Evolutionary conservation across 1,139 yeast genomes (phyloP), one percentile per base, ranked within the genome.

Genomic region (Debaryomycetaceae sp.): DNA sequence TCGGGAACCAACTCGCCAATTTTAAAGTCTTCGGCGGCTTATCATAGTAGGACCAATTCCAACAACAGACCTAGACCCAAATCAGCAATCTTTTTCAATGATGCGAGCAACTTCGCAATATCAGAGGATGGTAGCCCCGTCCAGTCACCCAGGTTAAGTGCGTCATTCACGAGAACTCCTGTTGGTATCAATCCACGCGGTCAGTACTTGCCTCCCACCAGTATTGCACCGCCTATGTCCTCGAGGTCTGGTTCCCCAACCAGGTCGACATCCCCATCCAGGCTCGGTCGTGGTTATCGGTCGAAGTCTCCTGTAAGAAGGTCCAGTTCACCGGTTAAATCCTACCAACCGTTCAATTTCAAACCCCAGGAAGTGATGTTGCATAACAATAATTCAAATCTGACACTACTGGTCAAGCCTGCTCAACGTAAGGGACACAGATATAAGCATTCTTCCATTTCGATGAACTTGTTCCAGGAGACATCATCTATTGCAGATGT

Each of bases 391-490:
- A 56, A 60, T n/a, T 61, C 68, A 7, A 55, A 56, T 34, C 56
- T 53, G 34, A 60, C 68, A 5, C 55, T 71, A 27, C 61, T 57
- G 53, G 63, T 66, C 13, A 77, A 75, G 50, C 79, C 91, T 0
- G 82, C 87, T 0, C 95, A 88, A 57, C 81, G 98, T 69, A 84
- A 91, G 52, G 98, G 99, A 8, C 99, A 93, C 66, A 80, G 91
- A 55, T 93, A 93, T 60, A 93, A 93, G 62, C 98, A 93, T 57
- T 89, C 97, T 5, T 89, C 97, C n/a, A 96, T 93, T 5, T 87
- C 96, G 4, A 87, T 93, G 93, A 93, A 93, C 62, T 78, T 91
- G 60, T 93, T 93, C 63, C 97, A 88, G 60, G 98, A 91, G 58
- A 97, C 97, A 1, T 84, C 90, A 6, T 83, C 81, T 13, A 56